Conservation (phyloP, 1,284 basidiomycete species). For the Cryptococcus hybrid region DNA sequence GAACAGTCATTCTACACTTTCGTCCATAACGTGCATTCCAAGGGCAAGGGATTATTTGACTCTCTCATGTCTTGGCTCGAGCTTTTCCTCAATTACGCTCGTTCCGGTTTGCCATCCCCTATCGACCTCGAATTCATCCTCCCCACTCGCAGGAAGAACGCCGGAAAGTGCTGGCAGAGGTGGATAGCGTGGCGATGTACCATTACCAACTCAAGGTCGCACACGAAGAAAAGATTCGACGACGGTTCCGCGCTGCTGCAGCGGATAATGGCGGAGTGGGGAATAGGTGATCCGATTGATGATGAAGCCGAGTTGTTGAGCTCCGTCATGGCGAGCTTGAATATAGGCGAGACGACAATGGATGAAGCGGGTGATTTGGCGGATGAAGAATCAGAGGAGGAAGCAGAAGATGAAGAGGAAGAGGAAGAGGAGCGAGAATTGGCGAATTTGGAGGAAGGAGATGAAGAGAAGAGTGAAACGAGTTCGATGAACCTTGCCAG, state of each 20-base stretch:
- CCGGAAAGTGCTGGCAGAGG: constrained; percentile 70
- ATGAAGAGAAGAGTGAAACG: constrained; percentile 30
- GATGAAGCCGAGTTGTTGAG: constrained; percentile 75
- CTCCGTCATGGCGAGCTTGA: constrained; percentile 72
- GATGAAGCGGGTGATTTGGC: constrained; percentile 76
- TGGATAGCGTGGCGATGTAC: constrained; percentile 81
- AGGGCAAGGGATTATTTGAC: constrained; percentile 92
- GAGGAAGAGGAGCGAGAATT: constrained; percentile 41
- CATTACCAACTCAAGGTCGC: constrained; percentile 89
- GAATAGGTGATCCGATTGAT: constrained; percentile 59
- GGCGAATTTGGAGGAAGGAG: constrained; percentile 26
- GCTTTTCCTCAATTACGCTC: constrained; percentile 84
- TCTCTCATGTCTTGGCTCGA: constrained; percentile 97
- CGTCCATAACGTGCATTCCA: constrained; percentile 98
- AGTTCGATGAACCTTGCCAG: background rate
- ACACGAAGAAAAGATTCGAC: constrained; percentile 81
- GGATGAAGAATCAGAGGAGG: constrained; percentile 59
- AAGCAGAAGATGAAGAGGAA: constrained; percentile 51
- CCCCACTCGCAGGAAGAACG: constrained; percentile 76
- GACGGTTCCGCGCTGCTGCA: constrained; percentile 63
- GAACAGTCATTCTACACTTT: constrained; percentile 95
- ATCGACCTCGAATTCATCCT: constrained; percentile 83
- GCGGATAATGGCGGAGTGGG: constrained; percentile 45
- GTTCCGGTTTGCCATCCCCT: constrained; percentile 70
- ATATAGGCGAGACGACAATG: constrained; percentile 70